Evolutionary conservation across 2,329 filamentous ascomycete genomes (phyloP), one percentile per base, ranked within the genome.

Genomic region (Aspergillus aculeatus): DNA sequence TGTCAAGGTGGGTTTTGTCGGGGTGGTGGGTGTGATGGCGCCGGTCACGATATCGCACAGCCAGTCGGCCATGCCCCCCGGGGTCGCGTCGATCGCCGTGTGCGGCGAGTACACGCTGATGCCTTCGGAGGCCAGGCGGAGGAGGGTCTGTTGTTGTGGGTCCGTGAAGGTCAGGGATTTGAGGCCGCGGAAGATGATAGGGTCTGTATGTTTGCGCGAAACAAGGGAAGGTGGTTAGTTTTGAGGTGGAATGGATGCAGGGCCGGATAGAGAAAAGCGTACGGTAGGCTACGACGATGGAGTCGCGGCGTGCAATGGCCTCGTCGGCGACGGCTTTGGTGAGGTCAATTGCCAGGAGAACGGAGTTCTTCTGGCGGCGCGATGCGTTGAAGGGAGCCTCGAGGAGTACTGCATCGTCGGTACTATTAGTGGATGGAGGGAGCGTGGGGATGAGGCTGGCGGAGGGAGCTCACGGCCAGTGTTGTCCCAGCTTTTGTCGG

Each of bases 21-120:
- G 4, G 32, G 57, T 32, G 12, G 54, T 54, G 2, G 64, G 58
- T 14, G 63, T 58, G 62, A 72, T 68, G 49, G 67, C 66, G 19
- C 86, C 87, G 2, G 88, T 87, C 21, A 97, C 86, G 52, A 96
- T 88, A 71, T 96, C 90, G 61, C 91, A 92, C 10, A 99, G 87
- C 94, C 94, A 99, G 74, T 96, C 91, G 71, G 93, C 96, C 67
- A 99, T 85, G 4, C 95, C 95, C 19, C 88, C 86, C 0, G 87
- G 86, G 0, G 91, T 91, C 44, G 92, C 92, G 76, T 99, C 95
- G 48, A 98, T 86, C 14, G 95, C 94, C 0, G 95, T 99, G 78
- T 99, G 95, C 0, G 95, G 95, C 65, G 89, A 92, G 81, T 98
- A 99, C 58, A 99, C 92, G 65, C 92, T 96, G 69, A 99, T 92